Percentiles rank a stretch among this genome's conserved stretches.
phyloP scores from a whole-genome alignment of 1,284 basidiomycete genomes.

The Rhizopogon hawkerae region DNA sequence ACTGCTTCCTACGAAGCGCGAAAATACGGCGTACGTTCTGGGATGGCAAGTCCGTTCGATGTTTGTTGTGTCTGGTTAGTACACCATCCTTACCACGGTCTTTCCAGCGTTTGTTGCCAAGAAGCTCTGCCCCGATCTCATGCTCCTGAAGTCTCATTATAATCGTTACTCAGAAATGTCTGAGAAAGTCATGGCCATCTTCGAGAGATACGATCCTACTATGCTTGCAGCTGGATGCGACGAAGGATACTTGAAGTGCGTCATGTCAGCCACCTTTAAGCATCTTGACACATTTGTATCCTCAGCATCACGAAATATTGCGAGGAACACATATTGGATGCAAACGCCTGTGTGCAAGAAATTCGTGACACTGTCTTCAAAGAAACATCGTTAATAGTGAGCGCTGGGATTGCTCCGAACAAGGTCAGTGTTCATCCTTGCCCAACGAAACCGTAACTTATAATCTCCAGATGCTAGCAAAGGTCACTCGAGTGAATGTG shows the following conservation, averaged over 20 bases:
- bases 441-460: conserved; percentile 16
- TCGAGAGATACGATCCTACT: conserved; percentile 72
- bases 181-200: conserved; percentile 55
- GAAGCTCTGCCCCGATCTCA: conserved; percentile 90
- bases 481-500: conserved; percentile 37
- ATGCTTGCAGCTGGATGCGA: conserved; percentile 79
- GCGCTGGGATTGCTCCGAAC: conserved; percentile 88
- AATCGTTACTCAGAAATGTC: conserved; percentile 70
- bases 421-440: conserved; percentile 39
- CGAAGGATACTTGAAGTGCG: conserved; percentile 83
- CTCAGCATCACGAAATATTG: conserved; percentile 74
- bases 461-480: conserved; percentile 58
- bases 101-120: conserved; percentile 75
- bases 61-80: background rate
- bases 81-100: conserved; percentile 3
- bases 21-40: conserved; percentile 80
- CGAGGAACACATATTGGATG: conserved; percentile 50
- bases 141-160: conserved; percentile 60
- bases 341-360: conserved; percentile 69
- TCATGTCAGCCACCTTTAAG: background rate
- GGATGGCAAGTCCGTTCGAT: conserved; percentile 69
- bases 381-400: conserved; percentile 83
- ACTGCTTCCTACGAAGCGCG: conserved; percentile 91
- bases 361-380: conserved; percentile 66
- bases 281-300: background rate